Evolutionary conservation across 1,284 basidiomycete species (phyloP).

Genomic region (Afroboletus lepidellus): DNA sequence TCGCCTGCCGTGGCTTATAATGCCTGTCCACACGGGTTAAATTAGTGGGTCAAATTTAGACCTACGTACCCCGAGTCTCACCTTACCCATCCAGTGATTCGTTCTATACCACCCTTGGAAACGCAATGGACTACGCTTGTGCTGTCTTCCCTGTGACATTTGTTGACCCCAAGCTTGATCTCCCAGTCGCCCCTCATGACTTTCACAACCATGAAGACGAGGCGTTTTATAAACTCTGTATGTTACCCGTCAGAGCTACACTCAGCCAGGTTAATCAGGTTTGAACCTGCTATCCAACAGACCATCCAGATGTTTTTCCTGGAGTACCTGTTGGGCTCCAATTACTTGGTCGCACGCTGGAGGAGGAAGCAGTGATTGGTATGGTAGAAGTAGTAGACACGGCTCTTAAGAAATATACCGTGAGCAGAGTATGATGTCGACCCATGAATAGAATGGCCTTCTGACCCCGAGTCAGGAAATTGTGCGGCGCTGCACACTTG

Average conservation of each 20-base stretch:
- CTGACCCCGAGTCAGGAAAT: too few relatives aligned
- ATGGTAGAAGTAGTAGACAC: constrained; percentile 61
- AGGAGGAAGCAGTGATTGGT: constrained; percentile 73
- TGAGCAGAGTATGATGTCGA: background rate
- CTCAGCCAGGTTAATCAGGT: background rate
- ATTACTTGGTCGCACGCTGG: constrained; percentile 62
- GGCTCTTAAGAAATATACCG: constrained; percentile 30
- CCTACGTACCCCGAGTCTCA: constrained; percentile 23
- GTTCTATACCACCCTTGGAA: constrained; percentile 61
- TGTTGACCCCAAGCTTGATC: constrained; percentile 53
- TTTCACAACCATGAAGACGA: constrained; percentile 55
- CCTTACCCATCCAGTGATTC: constrained; percentile 35
- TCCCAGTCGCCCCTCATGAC: constrained; percentile 39
- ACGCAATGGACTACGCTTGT: constrained; percentile 67
- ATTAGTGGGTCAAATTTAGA: constrained; percentile 37
- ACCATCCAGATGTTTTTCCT: constrained; percentile 56
- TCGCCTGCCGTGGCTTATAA: constrained; percentile 52
- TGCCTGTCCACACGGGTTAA: constrained; percentile 57
- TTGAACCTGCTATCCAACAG: constrained; percentile 33
- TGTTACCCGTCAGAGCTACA: constrained; percentile 25
- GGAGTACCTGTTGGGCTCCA: constrained; percentile 73
- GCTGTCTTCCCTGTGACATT: constrained; percentile 65
- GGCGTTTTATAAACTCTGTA: constrained; percentile 57
- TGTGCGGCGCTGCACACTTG: too few relatives aligned
- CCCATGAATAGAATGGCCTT: background rate